phyloP scores from a whole-genome alignment of 768 basidiomycete genomes.

The Psilocybe tampanensis region DNA sequence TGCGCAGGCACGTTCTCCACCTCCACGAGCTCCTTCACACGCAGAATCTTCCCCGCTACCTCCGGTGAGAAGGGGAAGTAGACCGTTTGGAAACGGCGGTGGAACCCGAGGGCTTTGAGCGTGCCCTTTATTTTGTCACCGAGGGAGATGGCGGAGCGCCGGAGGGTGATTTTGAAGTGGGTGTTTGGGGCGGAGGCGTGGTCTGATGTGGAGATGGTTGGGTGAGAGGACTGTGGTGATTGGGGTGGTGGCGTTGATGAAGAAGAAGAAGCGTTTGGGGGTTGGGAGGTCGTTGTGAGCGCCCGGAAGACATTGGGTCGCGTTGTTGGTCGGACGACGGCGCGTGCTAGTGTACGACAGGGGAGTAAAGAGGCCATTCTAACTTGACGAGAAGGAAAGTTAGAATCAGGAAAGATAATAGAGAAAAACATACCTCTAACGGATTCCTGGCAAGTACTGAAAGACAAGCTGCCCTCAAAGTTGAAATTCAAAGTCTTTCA shows the following conservation, averaged over 20 bases:
- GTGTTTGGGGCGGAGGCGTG: conserved; percentile 44
- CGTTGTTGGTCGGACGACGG: conserved; percentile 13
- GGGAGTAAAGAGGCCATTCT: conserved; percentile 5
- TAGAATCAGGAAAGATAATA: no score
- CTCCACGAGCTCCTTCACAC: conserved; percentile 87
- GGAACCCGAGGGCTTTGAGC: conserved; percentile 80
- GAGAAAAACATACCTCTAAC: no score
- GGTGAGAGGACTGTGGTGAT: no score
- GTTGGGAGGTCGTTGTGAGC: conserved; percentile 13
- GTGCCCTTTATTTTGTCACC: conserved; percentile 73
- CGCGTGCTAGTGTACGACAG: conserved; percentile 16
- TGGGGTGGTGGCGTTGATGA: neutral
- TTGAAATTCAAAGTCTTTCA: no score
- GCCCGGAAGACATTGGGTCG: conserved; percentile 11
- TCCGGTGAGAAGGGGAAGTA: conserved; percentile 75
- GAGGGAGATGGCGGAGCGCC: conserved; percentile 85
- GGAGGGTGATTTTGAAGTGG: conserved; percentile 89
- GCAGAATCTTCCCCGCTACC: conserved; percentile 83
- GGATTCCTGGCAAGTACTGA: no score
- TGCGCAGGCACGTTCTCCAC: conserved; percentile 81
- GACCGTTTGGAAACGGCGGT: conserved; percentile 82
- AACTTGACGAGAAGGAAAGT: no score
- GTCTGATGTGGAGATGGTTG: no score
- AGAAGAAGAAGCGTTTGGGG: conserved; percentile 9
- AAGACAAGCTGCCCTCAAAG: no score